Conservation (phyloP, 345 rosid genomes). For the Nephelium lappaceum region DNA sequence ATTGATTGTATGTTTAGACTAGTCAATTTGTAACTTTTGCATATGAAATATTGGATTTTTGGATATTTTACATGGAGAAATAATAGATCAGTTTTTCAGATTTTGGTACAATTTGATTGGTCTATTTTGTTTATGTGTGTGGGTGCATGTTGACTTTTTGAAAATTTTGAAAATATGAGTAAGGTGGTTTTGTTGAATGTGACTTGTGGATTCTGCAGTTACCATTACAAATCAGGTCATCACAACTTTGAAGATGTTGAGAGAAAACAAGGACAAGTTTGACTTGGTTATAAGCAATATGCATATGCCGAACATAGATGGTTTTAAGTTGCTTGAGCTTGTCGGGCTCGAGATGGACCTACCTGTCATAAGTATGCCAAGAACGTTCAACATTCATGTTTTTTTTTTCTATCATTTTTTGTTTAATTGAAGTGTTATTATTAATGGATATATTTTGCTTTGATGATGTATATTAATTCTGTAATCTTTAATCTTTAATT, state of each 20-base stretch:
- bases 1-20: neutral
- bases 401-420: no score
- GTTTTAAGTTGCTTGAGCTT: no score
- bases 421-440: no score
- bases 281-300: slow-evolving; percentile 85
- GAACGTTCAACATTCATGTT: no score
- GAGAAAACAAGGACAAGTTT: slow-evolving; percentile 69
- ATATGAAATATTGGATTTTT: neutral
- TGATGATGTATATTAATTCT: no score
- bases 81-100: neutral
- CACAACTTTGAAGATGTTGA: slow-evolving; percentile 59
- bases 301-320: no score
- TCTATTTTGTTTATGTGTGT: slow-evolving; percentile 10
- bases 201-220: slow-evolving; percentile 49
- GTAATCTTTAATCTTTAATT: no score
- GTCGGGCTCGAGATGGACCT: no score
- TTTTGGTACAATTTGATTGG: slow-evolving; percentile 16
- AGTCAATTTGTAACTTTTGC: neutral
- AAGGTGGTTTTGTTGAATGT: slow-evolving; percentile 8
- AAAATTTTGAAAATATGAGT: neutral
- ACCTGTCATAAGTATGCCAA: no score
- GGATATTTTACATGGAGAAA: neutral
- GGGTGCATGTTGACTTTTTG: slow-evolving; percentile 13
- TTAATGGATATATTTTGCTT: no score
- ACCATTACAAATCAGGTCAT: slow-evolving; percentile 61